Percentiles rank a stretch among this genome's conserved stretches.
Conservation (phyloP, 1,139 yeast genomes). For the Yamadazyma atlantica region DNA sequence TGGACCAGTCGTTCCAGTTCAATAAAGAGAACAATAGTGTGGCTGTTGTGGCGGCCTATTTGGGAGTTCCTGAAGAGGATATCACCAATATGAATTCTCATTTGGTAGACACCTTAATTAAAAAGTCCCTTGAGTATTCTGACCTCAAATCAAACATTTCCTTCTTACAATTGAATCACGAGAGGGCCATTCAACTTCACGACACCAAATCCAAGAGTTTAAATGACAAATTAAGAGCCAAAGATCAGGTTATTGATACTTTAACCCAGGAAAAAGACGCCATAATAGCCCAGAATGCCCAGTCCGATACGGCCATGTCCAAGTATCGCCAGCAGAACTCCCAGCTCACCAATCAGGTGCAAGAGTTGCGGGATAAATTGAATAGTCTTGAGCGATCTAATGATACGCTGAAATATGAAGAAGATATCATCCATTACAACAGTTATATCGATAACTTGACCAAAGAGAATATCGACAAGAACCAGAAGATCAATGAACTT, state of each 20-base stretch:
- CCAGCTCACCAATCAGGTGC: constrained; percentile 21
- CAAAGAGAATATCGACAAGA: constrained; percentile 48
- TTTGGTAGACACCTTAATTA: constrained; percentile 35
- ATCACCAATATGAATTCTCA: constrained; percentile 20
- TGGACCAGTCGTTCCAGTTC: too few relatives aligned
- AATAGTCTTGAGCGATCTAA: constrained; percentile 14
- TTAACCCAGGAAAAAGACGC: constrained; percentile 26
- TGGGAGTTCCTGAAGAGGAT: constrained; percentile 28
- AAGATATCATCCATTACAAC: constrained; percentile 49
- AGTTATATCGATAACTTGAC: constrained; percentile 54
- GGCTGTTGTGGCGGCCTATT: constrained; percentile 26
- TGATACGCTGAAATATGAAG: constrained; percentile 18
- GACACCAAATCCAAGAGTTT: constrained; percentile 20
- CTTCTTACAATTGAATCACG: constrained; percentile 51
- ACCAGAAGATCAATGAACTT: constrained; percentile 36
- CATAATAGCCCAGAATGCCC: constrained; percentile 24
- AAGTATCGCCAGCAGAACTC: constrained; percentile 22
- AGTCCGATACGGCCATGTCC: constrained; percentile 10
- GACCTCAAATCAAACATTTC: constrained; percentile 51
- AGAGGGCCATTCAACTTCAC: constrained; percentile 46
- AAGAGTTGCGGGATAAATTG: constrained; percentile 17
- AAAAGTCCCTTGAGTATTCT: constrained; percentile 48
- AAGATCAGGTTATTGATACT: constrained; percentile 26
- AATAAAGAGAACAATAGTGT: constrained; percentile 7
- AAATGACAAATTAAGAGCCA: constrained; percentile 25